Percentiles rank a stretch among this genome's conserved stretches.
Evolutionary conservation across 2,329 filamentous ascomycete species (phyloP).

Genomic region (Cladosporium colombiae): DNA sequence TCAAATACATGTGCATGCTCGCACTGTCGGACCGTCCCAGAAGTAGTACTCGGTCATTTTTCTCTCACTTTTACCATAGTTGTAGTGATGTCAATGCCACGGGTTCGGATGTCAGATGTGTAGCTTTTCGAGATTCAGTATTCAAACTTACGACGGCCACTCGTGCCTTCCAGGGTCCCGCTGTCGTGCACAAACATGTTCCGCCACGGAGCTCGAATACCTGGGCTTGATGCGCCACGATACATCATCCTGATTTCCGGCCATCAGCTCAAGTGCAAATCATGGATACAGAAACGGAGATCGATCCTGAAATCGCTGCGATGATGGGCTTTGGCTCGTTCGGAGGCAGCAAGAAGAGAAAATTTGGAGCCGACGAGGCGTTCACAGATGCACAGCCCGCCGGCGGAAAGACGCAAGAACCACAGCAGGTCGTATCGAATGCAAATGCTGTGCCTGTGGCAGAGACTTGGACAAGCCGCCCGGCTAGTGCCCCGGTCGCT

Average conservation of each 20-base stretch:
- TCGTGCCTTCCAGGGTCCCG: neutral
- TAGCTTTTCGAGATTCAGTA: neutral
- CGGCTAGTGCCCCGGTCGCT: neutral
- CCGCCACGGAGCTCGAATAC: neutral
- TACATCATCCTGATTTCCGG: neutral
- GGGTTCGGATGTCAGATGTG: neutral
- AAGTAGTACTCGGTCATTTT: neutral
- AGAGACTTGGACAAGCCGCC: conserved; percentile 27
- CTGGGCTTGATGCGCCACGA: neutral
- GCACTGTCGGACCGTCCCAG: neutral
- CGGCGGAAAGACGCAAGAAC: neutral
- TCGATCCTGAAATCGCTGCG: conserved; percentile 53
- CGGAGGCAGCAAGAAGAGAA: conserved; percentile 64
- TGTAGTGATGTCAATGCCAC: neutral
- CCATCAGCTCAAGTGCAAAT: neutral
- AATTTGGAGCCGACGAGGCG: conserved; percentile 59
- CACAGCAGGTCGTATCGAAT: conserved; percentile 20
- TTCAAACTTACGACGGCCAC: neutral
- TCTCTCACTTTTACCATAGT: no score
- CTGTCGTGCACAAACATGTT: neutral
- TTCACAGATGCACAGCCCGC: conserved; percentile 39
- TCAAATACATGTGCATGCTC: neutral
- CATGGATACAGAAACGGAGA: conserved; percentile 11
- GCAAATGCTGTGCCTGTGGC: conserved; percentile 28
- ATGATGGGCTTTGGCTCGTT: conserved; percentile 76